Evolutionary conservation across 1,284 basidiomycete species (phyloP).

Genomic region (Apiotrichum mycotoxinovorans): DNA sequence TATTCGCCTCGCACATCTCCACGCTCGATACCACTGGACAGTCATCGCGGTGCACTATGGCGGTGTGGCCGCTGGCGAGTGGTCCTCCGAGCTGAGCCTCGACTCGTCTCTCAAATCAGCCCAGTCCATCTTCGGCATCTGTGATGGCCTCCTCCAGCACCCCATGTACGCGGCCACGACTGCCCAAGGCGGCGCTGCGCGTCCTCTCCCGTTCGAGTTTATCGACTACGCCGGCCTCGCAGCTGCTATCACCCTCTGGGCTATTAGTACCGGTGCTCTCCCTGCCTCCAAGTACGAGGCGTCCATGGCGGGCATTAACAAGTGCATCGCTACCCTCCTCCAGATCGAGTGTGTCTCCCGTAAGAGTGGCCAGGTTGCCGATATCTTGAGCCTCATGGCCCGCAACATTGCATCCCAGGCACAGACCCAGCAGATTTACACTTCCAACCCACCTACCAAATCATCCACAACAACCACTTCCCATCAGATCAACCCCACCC

Average conservation of each 20-base stretch:
- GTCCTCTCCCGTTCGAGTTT: constrained; percentile 4
- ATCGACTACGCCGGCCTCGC: constrained; percentile 5
- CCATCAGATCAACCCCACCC: neutral
- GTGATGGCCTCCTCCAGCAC: constrained; percentile 21
- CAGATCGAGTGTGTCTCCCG: constrained; percentile 50
- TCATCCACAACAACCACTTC: neutral
- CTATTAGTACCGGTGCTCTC: constrained; percentile 24
- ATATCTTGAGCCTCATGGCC: neutral
- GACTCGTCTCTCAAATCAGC: constrained; percentile 46
- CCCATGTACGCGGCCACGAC: constrained; percentile 1
- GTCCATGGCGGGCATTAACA: constrained; percentile 66
- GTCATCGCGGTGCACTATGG: constrained; percentile 70
- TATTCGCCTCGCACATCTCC: constrained; percentile 64
- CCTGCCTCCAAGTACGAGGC: constrained; percentile 40
- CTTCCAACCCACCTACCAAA: no score
- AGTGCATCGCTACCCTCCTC: constrained; percentile 62
- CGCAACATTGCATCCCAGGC: constrained; percentile 1
- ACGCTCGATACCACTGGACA: constrained; percentile 62
- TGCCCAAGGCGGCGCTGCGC: neutral
- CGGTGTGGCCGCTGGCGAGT: constrained; percentile 59
- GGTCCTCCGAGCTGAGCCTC: constrained; percentile 49
- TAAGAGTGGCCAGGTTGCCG: constrained; percentile 1
- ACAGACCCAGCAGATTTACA: neutral
- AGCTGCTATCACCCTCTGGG: neutral
- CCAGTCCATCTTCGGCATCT: constrained; percentile 1